Percentiles rank a stretch among this genome's conserved stretches.
These are phyloP conservation scores for Macrolepiota fuliginosa DNA, from an alignment of 768 basidiomycete genomes.

Conservation along the genomic window DNA sequence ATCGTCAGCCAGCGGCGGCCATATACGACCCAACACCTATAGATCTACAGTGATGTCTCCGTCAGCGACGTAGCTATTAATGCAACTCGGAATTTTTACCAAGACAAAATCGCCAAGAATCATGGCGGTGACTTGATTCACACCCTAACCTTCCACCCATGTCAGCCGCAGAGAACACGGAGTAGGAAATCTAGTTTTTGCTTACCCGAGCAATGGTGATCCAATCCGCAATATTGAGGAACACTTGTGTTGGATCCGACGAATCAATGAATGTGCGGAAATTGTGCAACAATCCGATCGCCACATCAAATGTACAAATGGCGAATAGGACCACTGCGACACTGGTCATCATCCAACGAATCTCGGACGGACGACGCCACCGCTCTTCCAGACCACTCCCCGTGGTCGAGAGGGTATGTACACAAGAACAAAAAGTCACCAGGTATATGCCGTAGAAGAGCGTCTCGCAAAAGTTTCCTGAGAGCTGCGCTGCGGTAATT, in stretches of 20 bases:
- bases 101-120: conserved; percentile 11
- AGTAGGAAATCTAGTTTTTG: too few species aligned
- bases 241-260: background rate
- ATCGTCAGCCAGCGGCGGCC: conserved; percentile 7
- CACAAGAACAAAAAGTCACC: conserved; percentile 1
- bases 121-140: conserved; percentile 8
- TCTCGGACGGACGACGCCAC: conserved; percentile 2
- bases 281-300: conserved; percentile 10
- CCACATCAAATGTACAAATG: conserved; percentile 8
- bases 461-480: conserved; percentile 11
- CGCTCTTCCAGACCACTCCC: conserved; percentile 2
- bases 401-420: background rate
- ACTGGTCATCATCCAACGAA: conserved; percentile 10
- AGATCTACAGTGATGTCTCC: background rate
- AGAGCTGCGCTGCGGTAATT: conserved; percentile 8
- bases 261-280: conserved; percentile 3
- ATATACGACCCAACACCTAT: conserved; percentile 9
- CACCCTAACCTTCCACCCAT: background rate
- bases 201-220: conserved; percentile 9
- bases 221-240: conserved; percentile 4
- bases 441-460: conserved; percentile 10
- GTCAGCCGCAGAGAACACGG: background rate
- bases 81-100: background rate
- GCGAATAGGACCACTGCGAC: background rate
- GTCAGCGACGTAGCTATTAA: background rate